Conservation (phyloP, 768 basidiomycete species). For the Gloeophyllum trabeum region DNA sequence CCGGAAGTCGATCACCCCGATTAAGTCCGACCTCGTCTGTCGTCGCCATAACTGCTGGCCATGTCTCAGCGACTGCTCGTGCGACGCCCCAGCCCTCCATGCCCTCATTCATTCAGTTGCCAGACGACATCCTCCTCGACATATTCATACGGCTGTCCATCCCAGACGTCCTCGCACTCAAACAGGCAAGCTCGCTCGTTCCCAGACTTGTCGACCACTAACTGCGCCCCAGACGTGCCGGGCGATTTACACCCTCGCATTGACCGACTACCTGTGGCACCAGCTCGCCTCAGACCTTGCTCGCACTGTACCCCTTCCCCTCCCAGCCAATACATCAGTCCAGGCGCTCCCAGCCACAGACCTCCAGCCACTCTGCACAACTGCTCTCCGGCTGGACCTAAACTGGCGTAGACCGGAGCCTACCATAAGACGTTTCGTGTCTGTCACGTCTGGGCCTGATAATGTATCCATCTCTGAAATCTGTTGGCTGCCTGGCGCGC, state of each 20-base stretch:
- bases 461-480: conserved; percentile 31
- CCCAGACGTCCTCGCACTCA: conserved; percentile 32
- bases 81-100: no score
- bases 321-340: no score
- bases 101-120: no score
- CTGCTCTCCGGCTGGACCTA: conserved; percentile 34
- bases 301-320: conserved; percentile 23
- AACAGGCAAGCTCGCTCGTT: conserved; percentile 26
- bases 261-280: conserved; percentile 47
- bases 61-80: no score
- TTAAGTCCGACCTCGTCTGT: no score
- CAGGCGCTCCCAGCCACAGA: conserved; percentile 25
- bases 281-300: conserved; percentile 18
- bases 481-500: conserved; percentile 33
- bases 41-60: no score
- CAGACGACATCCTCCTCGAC: conserved; percentile 31
- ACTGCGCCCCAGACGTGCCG: conserved; percentile 44
- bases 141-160: conserved; percentile 22
- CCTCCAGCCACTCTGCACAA: conserved; percentile 29
- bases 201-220: neutral
- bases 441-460: conserved; percentile 20
- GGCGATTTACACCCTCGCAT: conserved; percentile 40
- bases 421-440: conserved; percentile 22
- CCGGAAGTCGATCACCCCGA: no score
- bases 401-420: conserved; percentile 34